Conservation (phyloP, 2,329 filamentous ascomycete genomes). For the Verticillium zaregamsianum region DNA sequence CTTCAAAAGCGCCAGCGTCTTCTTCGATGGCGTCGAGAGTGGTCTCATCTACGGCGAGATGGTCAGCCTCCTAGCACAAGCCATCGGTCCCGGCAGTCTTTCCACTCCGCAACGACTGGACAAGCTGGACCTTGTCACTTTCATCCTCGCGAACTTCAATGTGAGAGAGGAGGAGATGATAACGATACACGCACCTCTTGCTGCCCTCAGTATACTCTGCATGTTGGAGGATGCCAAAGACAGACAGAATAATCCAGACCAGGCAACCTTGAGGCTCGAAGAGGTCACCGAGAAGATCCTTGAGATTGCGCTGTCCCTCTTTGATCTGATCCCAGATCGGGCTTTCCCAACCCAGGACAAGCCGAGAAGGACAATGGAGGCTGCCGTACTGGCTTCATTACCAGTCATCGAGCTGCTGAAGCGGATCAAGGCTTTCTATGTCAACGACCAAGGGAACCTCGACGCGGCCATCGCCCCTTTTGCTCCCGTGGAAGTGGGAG, state of each 20-base stretch:
- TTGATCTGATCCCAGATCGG: constrained; percentile 62
- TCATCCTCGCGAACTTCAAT: constrained; percentile 86
- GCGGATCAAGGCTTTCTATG: constrained; percentile 63
- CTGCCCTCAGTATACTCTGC: constrained; percentile 59
- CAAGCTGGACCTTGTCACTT: constrained; percentile 70
- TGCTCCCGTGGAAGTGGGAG: constrained; percentile 47
- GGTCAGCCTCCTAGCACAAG: constrained; percentile 60
- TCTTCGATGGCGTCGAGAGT: constrained; percentile 96
- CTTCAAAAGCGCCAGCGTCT: constrained; percentile 85
- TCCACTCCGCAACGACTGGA: constrained; percentile 46
- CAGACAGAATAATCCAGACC: constrained; percentile 15
- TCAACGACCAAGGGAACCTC: constrained; percentile 64
- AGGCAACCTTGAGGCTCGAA: constrained; percentile 20
- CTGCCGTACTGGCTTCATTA: constrained; percentile 23
- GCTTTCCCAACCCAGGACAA: constrained; percentile 43
- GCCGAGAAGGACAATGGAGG: constrained; percentile 18
- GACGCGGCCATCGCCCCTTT: constrained; percentile 61
- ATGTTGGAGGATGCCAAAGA: constrained; percentile 54
- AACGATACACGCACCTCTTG: constrained; percentile 74
- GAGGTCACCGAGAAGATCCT: constrained; percentile 29
- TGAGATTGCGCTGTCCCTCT: constrained; percentile 50
- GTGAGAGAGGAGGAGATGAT: constrained; percentile 96
- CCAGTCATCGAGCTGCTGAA: constrained; percentile 52
- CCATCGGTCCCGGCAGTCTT: constrained; percentile 45
- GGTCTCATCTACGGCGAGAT: constrained; percentile 87